These are phyloP conservation scores for Scedosporium dehoogii DNA, from an alignment of 2,329 filamentous ascomycete genomes.

Conservation along the genomic window DNA sequence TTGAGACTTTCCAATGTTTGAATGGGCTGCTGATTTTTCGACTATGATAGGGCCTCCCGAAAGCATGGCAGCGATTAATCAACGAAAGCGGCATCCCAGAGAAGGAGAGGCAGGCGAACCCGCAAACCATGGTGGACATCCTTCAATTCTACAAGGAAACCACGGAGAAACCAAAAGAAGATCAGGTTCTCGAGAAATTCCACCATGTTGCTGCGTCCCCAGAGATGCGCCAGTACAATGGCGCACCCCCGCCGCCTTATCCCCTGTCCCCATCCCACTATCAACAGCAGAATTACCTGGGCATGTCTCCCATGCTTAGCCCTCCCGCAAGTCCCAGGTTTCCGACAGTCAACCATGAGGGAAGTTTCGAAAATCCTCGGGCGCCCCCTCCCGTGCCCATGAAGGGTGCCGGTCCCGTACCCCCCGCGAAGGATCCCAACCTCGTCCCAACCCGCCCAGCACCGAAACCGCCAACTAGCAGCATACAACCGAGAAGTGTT, in stretches of 20 bases:
- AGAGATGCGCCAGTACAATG: conserved; percentile 35
- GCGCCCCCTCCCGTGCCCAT: conserved; percentile 79
- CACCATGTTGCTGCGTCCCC: conserved; percentile 62
- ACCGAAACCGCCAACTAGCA: conserved; percentile 66
- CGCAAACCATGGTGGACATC: conserved; percentile 91
- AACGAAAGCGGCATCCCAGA: conserved; percentile 94
- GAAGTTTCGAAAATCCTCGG: conserved; percentile 94
- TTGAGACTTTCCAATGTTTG: conserved; percentile 2
- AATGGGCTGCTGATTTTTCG: neutral
- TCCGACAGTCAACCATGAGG: conserved; percentile 73
- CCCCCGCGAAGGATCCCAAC: conserved; percentile 38
- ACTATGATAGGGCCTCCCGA: conserved; percentile 70
- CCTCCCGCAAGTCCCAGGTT: conserved; percentile 79
- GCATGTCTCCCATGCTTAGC: conserved; percentile 57
- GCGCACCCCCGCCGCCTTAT: conserved; percentile 31
- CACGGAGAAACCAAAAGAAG: conserved; percentile 67
- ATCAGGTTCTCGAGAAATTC: conserved; percentile 93
- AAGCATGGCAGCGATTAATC: conserved; percentile 94
- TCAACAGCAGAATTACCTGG: conserved; percentile 44
- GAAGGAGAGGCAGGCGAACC: conserved; percentile 90
- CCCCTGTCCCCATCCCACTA: conserved; percentile 36
- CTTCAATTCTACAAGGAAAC: conserved; percentile 97
- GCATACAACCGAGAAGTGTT: conserved; percentile 45
- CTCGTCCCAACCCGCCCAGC: conserved; percentile 76
- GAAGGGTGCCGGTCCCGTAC: conserved; percentile 28